Percentiles rank a stretch among this genome's conserved stretches.
phyloP scores from a whole-genome alignment of 169 alveolate species.

The Eimeria zaria region DNA sequence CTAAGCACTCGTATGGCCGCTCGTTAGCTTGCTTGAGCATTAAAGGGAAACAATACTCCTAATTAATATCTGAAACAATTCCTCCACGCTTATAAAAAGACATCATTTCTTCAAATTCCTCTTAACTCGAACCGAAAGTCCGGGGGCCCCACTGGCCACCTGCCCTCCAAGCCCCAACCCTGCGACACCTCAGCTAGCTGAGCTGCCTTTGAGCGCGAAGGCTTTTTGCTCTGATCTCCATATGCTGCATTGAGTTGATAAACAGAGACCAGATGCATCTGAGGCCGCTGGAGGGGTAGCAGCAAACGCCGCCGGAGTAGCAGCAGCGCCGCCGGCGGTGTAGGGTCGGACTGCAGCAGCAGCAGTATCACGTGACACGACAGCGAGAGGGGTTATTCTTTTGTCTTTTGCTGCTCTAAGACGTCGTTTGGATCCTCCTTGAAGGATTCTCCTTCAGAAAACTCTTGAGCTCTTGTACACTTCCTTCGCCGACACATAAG shows the following conservation, averaged over 20 bases:
- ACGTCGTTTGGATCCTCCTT: background rate
- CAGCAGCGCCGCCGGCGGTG: background rate
- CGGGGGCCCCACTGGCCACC: slow-evolving; percentile 2
- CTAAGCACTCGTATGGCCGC: background rate
- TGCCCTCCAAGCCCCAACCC: background rate
- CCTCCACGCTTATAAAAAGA: too few species aligned
- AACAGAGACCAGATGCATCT: background rate
- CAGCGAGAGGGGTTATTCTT: background rate
- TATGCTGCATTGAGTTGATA: background rate
- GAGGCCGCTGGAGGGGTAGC: background rate
- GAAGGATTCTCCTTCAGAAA: background rate
- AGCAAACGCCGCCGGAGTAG: background rate
- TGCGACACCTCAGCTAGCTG: background rate
- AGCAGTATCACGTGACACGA: background rate
- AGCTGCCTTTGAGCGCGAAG: background rate
- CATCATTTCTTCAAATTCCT: background rate
- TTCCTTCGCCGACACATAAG: background rate
- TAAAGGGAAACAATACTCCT: too few species aligned
- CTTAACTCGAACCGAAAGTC: background rate
- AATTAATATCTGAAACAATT: too few species aligned
- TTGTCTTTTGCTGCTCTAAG: background rate
- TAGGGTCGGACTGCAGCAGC: background rate
- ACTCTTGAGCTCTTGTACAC: background rate
- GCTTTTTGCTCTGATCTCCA: background rate
- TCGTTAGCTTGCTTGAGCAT: background rate